phyloP scores from a whole-genome alignment of 257 asterid genomes.

The Solanum etuberosum region DNA sequence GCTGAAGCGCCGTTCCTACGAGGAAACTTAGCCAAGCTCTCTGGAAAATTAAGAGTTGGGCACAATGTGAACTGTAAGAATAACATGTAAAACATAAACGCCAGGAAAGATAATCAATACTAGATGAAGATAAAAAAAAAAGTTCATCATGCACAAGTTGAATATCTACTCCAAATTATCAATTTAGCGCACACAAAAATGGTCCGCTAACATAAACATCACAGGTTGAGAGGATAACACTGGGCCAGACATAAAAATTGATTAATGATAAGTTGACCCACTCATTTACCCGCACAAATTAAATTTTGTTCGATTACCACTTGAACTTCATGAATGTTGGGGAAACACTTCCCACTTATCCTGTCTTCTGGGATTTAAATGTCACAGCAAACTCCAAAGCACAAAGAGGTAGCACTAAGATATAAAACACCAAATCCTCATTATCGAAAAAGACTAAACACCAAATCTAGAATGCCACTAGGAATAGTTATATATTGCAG shows the following conservation, averaged over 20 bases:
- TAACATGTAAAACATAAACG: background rate
- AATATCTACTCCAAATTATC: background rate
- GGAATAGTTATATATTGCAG: background rate
- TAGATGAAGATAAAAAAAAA: background rate
- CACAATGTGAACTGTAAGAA: background rate
- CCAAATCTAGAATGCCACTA: background rate
- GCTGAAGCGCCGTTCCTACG: constrained; percentile 48
- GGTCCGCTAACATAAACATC: background rate
- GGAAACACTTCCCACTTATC: background rate
- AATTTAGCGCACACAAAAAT: background rate
- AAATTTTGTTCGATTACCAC: background rate
- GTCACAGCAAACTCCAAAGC: background rate
- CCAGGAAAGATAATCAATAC: background rate
- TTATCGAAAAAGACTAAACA: background rate
- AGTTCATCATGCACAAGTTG: background rate
- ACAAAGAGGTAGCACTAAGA: background rate
- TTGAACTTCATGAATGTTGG: background rate
- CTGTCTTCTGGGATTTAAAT: background rate
- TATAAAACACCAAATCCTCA: background rate
- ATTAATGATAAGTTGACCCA: background rate
- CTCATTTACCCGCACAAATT: background rate
- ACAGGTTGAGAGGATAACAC: background rate
- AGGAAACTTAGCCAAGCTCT: constrained; percentile 90
- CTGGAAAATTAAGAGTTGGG: constrained; percentile 24
- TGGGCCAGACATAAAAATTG: background rate